These are phyloP conservation scores for Chlorella sp. DNA, from an alignment of 139 green algal genomes.

Conservation along the genomic window DNA sequence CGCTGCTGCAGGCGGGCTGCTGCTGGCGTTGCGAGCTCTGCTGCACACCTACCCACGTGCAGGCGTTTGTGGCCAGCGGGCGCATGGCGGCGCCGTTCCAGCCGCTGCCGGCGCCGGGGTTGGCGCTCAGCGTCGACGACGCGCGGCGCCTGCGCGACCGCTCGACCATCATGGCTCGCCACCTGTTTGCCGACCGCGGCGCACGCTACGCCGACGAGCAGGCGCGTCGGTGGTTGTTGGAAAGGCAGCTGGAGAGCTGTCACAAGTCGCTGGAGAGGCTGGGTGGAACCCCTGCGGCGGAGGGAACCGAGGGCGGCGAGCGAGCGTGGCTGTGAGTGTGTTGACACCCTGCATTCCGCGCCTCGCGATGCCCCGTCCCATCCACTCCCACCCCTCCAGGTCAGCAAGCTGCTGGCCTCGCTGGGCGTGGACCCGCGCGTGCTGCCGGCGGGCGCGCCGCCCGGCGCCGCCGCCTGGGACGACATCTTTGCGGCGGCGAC, in stretches of 20 bases:
- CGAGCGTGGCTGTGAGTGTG: too few species aligned
- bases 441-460: slow-evolving; percentile 46
- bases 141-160: slow-evolving; percentile 74
- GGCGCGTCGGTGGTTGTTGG: background rate
- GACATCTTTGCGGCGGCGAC: slow-evolving; percentile 21
- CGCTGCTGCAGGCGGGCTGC: background rate
- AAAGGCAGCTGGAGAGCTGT: too few species aligned
- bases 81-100: slow-evolving; percentile 31
- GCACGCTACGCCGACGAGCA: background rate
- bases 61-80: slow-evolving; percentile 65
- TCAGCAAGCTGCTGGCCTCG: slow-evolving; percentile 67
- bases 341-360: too few species aligned
- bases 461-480: slow-evolving; percentile 38
- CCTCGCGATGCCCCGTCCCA: background rate
- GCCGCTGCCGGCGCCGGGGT: slow-evolving; percentile 14
- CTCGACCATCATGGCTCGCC: slow-evolving; percentile 80
- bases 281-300: too few species aligned
- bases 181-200: slow-evolving; percentile 75
- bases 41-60: background rate
- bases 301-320: too few species aligned
- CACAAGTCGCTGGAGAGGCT: too few species aligned
- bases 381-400: slow-evolving; percentile 44
- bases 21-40: background rate
- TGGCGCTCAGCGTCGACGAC: slow-evolving; percentile 40
- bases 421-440: slow-evolving; percentile 67